These are phyloP conservation scores for Endoconidiophora polonica DNA, from an alignment of 2,329 filamentous ascomycete genomes.

Conservation along the genomic window DNA sequence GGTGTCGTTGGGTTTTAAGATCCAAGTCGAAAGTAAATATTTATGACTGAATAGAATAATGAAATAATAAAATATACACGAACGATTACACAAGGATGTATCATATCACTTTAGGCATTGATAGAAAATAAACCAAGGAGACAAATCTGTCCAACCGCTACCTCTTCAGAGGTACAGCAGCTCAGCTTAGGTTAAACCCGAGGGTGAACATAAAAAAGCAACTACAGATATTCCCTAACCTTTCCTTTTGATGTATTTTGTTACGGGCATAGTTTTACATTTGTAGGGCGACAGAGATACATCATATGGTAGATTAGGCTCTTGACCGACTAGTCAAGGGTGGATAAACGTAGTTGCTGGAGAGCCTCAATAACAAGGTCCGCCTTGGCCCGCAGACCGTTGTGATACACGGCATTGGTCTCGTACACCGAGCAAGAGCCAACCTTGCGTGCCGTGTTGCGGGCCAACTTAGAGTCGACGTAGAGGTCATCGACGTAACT, in stretches of 20 bases:
- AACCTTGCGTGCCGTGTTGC: conserved; percentile 58
- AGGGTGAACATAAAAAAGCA: neutral
- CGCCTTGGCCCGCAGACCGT: conserved; percentile 55
- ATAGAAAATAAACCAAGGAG: neutral
- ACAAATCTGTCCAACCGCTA: too few species aligned
- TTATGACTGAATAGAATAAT: too few species aligned
- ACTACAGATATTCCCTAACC: neutral
- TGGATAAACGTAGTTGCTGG: conserved; percentile 34
- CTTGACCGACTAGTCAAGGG: conserved; percentile 9
- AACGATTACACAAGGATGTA: neutral
- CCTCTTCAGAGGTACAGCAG: too few species aligned
- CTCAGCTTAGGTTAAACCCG: too few species aligned
- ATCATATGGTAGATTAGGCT: too few species aligned
- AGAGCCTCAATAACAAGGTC: conserved; percentile 48
- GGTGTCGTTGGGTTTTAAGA: too few species aligned
- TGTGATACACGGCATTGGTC: conserved; percentile 78
- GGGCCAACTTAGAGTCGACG: conserved; percentile 60
- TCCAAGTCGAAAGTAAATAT: too few species aligned
- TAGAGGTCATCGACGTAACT: conserved; percentile 85
- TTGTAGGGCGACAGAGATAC: too few species aligned
- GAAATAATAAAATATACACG: too few species aligned
- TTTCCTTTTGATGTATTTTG: too few species aligned
- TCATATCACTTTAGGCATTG: neutral
- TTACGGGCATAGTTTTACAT: too few species aligned
- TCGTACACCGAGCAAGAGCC: conserved; percentile 64